Conservation (phyloP, 1,284 basidiomycete species). For the Moniliophthora roreri region DNA sequence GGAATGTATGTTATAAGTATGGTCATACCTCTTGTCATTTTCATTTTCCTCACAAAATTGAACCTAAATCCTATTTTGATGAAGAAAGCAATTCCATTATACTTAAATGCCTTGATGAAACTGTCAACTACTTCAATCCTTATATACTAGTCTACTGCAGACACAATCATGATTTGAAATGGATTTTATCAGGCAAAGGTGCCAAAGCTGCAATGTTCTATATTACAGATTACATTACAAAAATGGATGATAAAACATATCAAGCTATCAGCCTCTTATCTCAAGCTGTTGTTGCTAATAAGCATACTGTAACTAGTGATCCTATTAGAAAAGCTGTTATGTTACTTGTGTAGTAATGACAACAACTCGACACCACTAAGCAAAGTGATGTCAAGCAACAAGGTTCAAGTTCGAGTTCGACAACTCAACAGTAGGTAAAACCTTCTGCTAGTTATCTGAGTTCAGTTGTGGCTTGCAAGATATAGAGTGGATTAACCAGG, state of each 20-base stretch:
- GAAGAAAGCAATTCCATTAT: slow-evolving; percentile 21
- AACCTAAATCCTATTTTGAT: slow-evolving; percentile 18
- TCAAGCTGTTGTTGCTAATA: too few relatives aligned
- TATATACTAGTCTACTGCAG: slow-evolving; percentile 19
- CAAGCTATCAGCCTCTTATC: too few relatives aligned
- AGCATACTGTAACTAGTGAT: too few relatives aligned
- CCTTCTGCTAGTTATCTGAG: too few relatives aligned
- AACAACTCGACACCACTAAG: too few relatives aligned
- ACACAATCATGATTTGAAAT: slow-evolving; percentile 31
- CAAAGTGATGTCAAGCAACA: too few relatives aligned
- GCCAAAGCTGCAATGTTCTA: slow-evolving; percentile 29
- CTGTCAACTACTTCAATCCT: slow-evolving; percentile 27
- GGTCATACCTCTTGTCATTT: slow-evolving; percentile 21
- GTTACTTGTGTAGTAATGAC: too few relatives aligned
- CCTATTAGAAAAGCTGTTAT: too few relatives aligned
- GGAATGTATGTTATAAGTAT: slow-evolving; percentile 23
- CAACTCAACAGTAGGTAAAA: too few relatives aligned
- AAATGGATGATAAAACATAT: slow-evolving; percentile 23
- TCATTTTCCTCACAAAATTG: slow-evolving; percentile 15
- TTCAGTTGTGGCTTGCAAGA: too few relatives aligned
- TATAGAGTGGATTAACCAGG: too few relatives aligned
- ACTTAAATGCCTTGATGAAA: slow-evolving; percentile 17
- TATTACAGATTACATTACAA: slow-evolving; percentile 31
- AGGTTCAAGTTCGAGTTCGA: too few relatives aligned
- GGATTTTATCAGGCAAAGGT: slow-evolving; percentile 25